These are phyloP conservation scores for Camellia oleifera DNA, from an alignment of 179 eudicot species.

Conservation along the genomic window DNA sequence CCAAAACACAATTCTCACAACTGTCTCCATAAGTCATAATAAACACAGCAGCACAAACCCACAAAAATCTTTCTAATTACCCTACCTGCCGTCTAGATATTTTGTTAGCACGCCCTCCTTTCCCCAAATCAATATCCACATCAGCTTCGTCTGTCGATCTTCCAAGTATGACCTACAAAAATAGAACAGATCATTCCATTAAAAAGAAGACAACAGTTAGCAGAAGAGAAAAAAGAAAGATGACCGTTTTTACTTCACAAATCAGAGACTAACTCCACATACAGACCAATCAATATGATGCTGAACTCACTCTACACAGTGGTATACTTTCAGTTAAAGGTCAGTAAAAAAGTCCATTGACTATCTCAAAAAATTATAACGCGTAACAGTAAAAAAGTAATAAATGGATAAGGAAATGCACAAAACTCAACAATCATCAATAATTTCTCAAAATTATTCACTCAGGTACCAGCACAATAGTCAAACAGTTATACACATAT, in stretches of 20 bases:
- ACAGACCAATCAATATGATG: neutral
- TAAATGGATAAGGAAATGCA: neutral
- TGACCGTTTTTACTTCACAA: neutral
- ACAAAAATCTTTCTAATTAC: conserved; percentile 4
- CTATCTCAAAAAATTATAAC: neutral
- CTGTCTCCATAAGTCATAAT: neutral
- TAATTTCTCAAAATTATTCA: neutral
- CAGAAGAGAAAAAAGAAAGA: conserved; percentile 1
- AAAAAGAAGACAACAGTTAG: neutral
- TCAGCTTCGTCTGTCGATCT: conserved; percentile 66
- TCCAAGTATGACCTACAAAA: conserved; percentile 71
- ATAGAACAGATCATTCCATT: conserved; percentile 3
- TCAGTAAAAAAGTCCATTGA: neutral
- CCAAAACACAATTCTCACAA: neutral
- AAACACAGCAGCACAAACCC: neutral
- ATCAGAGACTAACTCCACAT: neutral
- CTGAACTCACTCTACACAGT: neutral
- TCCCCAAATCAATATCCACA: conserved; percentile 82
- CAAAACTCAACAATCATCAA: neutral
- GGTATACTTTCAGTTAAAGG: neutral
- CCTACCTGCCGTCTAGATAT: conserved; percentile 92
- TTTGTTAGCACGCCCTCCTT: conserved; percentile 84
- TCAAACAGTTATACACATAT: neutral
- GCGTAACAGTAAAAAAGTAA: neutral
- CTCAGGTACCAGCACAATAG: neutral